Evolutionary conservation across 352 stramenopile genomes (phyloP).

Genomic region (Pythium aphanidermatum): DNA sequence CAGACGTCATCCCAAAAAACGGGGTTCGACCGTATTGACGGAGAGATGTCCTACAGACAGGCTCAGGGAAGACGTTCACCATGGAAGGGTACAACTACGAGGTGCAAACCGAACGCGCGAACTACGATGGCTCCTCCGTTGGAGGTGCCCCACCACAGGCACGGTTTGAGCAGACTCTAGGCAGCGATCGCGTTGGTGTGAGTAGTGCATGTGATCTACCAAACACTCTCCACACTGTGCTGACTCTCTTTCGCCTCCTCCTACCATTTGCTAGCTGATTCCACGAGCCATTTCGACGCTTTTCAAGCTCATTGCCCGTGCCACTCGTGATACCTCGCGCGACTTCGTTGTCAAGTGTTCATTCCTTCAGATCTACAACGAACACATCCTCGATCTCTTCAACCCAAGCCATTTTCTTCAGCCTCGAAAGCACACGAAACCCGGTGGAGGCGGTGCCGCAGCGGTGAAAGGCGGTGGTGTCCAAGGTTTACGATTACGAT

Average conservation of each 20-base stretch:
- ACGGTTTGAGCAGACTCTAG: constrained; percentile 5
- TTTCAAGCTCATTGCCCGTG: constrained; percentile 25
- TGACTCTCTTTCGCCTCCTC: not conserved
- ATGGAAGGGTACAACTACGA: constrained; percentile 64
- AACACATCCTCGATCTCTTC: constrained; percentile 41
- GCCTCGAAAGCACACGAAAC: constrained; percentile 1
- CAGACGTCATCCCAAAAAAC: not conserved
- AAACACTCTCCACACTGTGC: not conserved
- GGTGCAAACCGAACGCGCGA: no score
- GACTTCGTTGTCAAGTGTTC: constrained; percentile 41
- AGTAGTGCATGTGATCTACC: constrained; percentile 5
- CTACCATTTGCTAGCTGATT: constrained; percentile 27
- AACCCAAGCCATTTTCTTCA: constrained; percentile 34
- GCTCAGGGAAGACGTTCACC: constrained; percentile 54
- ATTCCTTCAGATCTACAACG: constrained; percentile 45
- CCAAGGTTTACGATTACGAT: constrained; percentile 37
- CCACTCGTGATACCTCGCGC: constrained; percentile 7
- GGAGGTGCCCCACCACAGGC: constrained; percentile 10
- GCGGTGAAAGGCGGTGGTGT: not conserved
- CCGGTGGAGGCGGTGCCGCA: not conserved
- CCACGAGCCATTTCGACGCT: constrained; percentile 39
- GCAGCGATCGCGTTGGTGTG: constrained; percentile 26
- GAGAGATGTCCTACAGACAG: constrained; percentile 22
- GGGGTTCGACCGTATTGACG: not conserved
- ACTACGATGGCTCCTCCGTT: no score